Base-by-base conservation (phyloP, 306 rosid species). In the Glycine tomentella region DNA sequence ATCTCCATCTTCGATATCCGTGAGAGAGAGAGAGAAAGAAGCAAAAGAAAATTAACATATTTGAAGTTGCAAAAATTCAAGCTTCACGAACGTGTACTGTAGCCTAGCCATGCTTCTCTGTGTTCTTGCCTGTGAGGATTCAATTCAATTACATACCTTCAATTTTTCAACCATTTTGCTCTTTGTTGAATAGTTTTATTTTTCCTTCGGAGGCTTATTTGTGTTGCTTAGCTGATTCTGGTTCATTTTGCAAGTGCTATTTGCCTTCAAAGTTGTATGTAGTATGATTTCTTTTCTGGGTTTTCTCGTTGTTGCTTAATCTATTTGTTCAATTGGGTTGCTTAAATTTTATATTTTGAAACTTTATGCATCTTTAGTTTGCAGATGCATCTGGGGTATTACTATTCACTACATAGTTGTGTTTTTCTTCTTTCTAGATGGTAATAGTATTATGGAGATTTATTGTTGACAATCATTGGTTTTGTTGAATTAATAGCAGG, bases 121-220 rank as follows among this genome's bases (percentile, higher is more conserved):
- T 69, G 20, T 58, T 69, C 65, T 75, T 56, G 3, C 73, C 1
- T 70, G 64, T 64, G 74, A 83, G 76, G 15, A 62, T 55, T 72
- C n/a, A 33, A 33, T 55, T 20, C 46, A 56, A 67, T 45, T 69
- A 42, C 2, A 34, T 8, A 5, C 48, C 31, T 68, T 34, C 46
- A 14, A 8, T 25, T 25, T 75, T 75, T 65, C 59, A 17, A 34
- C 59, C 84, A 33, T 11, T 66, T 80, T 53, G 20, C 13, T 15
- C 33, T 71, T 38, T 72, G 3, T 45, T 67, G 48, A 9, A 0
- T 52, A 70, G 11, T 40, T 25, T 13, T 59, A 2, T n/a, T n/a
- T n/a, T n/a, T n/a, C 15, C 71, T 74, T 66, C 7, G 36, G 42
- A 16, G 2, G 9, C 33, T 31, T 71, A 12, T 57, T n/a, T 57